phyloP scores from a whole-genome alignment of 495 filamentous ascomycete genomes.

The Talaromyces thailandensis region DNA sequence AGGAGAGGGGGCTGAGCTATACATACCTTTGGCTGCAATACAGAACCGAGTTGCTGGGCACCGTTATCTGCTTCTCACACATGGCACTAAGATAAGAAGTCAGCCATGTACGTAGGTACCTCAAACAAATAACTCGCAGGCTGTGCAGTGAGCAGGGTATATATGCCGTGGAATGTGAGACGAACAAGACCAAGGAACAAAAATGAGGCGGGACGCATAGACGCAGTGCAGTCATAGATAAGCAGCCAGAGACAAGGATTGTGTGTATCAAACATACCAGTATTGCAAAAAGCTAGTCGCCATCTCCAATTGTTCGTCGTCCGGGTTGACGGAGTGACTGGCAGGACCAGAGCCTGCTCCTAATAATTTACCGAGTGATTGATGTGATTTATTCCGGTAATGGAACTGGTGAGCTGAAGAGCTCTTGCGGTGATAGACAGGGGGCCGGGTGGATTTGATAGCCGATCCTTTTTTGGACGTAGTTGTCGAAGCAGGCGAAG shows the following conservation, averaged over 20 bases:
- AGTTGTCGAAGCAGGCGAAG: not conserved
- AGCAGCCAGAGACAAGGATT: conserved; percentile 7
- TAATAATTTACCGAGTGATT: conserved; percentile 9
- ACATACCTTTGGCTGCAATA: conserved; percentile 48
- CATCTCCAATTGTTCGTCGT: conserved; percentile 43
- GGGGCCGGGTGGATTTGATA: not conserved
- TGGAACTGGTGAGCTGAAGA: conserved; percentile 23
- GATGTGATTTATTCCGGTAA: conserved; percentile 18
- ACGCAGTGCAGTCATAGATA: not conserved
- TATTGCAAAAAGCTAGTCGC: conserved; percentile 56
- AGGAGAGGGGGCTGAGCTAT: conserved; percentile 7
- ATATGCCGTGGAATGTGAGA: conserved; percentile 6
- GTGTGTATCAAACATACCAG: conserved; percentile 47
- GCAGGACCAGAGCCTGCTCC: conserved; percentile 20
- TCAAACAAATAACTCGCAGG: not conserved
- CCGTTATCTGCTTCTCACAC: conserved; percentile 60
- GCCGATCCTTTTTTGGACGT: not conserved
- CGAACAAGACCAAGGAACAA: conserved; percentile 7
- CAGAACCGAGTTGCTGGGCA: conserved; percentile 51
- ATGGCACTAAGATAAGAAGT: conserved; percentile 35
- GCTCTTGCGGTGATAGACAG: conserved; percentile 3
- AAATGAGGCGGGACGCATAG: conserved; percentile 9
- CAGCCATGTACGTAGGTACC: conserved; percentile 3
- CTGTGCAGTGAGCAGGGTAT: not conserved
- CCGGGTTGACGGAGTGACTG: conserved; percentile 17